Percentiles rank a stretch among this genome's conserved stretches.
phyloP scores from a whole-genome alignment of 345 rosid species.

The Eutrema japonicum region DNA sequence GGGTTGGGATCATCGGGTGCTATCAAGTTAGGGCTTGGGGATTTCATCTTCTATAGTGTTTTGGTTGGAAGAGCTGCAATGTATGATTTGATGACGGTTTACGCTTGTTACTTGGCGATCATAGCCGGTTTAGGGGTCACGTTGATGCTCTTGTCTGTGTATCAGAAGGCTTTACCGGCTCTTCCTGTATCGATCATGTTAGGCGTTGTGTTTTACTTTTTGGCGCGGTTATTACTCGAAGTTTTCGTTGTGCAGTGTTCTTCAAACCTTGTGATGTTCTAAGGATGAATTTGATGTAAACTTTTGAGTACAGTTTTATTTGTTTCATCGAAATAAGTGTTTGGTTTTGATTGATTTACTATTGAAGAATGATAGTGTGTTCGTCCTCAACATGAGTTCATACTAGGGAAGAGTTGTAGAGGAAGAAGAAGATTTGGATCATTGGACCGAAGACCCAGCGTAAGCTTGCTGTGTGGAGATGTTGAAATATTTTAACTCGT shows the following conservation, averaged over 20 bases:
- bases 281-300: conserved; percentile 28
- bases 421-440: too few species aligned
- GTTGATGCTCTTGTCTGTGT: conserved; percentile 74
- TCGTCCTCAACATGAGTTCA: too few species aligned
- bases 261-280: conserved; percentile 82
- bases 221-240: conserved; percentile 73
- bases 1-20: conserved; percentile 94
- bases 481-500: too few species aligned
- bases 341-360: too few species aligned
- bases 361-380: too few species aligned
- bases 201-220: conserved; percentile 80
- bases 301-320: conserved; percentile 23
- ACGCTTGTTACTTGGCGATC: conserved; percentile 90
- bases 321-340: neutral
- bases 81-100: conserved; percentile 95
- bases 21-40: conserved; percentile 89
- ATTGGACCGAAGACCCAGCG: too few species aligned
- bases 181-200: conserved; percentile 84
- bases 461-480: too few species aligned
- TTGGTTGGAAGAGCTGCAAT: conserved; percentile 93
- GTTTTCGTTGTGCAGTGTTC: conserved; percentile 76
- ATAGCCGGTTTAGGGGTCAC: conserved; percentile 95
- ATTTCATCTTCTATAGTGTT: conserved; percentile 93
- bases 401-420: too few species aligned
- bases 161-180: conserved; percentile 91